phyloP scores from a whole-genome alignment of 306 rosid genomes.

The Begonia fuchsioides region DNA sequence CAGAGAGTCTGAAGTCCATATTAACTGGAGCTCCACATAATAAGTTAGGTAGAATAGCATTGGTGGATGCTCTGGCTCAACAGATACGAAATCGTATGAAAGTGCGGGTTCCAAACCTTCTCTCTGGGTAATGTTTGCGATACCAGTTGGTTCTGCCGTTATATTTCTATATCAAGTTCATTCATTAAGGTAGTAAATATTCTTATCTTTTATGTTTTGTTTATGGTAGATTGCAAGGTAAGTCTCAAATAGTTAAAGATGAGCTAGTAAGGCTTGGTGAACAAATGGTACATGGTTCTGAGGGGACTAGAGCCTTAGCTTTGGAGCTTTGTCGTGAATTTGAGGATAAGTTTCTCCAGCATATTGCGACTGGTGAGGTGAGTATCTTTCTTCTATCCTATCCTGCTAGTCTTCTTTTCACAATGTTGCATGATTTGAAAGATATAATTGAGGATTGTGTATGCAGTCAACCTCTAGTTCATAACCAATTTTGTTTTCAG shows the following conservation, averaged over 20 bases:
- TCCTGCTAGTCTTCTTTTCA: not conserved
- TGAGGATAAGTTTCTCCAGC: conserved; percentile 92
- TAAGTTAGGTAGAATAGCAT: conserved; percentile 88
- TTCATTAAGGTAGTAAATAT: not conserved
- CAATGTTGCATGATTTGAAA: too few relatives aligned
- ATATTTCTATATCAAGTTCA: not conserved
- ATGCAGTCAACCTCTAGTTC: too few relatives aligned
- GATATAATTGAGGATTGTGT: not conserved
- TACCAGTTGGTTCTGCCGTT: not conserved
- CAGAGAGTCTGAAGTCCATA: conserved; percentile 89
- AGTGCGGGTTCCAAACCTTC: conserved; percentile 80
- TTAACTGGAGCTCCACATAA: conserved; percentile 83
- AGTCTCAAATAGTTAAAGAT: conserved; percentile 81
- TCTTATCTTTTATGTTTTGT: conserved; percentile 2
- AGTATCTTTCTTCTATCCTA: conserved; percentile 12
- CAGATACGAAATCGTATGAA: conserved; percentile 89
- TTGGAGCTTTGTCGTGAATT: conserved; percentile 97
- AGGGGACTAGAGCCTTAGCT: conserved; percentile 94
- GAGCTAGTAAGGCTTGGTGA: conserved; percentile 94
- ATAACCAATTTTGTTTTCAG: conserved; percentile 18
- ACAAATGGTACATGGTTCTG: conserved; percentile 64
- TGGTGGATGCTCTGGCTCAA: conserved; percentile 81
- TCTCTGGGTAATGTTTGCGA: conserved; percentile 58
- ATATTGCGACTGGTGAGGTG: conserved; percentile 85
- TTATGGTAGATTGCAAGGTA: conserved; percentile 77